These are phyloP conservation scores for Polyporus arcularius DNA, from an alignment of 768 basidiomycete species.

Conservation along the genomic window DNA sequence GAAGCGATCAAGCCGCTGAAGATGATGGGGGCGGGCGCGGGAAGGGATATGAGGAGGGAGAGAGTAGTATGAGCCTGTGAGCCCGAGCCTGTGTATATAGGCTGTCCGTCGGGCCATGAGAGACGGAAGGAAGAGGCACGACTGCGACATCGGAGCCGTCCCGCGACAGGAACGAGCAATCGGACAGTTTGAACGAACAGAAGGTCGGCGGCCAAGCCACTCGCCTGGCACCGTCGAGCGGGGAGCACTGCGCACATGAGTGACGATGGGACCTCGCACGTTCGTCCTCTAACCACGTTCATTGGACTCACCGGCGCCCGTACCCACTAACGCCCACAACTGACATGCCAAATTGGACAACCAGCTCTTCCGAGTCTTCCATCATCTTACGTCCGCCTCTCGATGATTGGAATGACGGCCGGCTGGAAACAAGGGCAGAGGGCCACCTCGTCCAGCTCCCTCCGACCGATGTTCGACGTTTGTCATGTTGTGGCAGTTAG, in stretches of 20 bases:
- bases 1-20: too few species aligned
- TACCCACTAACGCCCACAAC: not conserved
- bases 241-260: not conserved
- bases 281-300: conserved; percentile 10
- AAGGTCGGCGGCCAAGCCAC: not conserved
- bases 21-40: not conserved
- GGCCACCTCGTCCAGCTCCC: not conserved
- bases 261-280: conserved; percentile 10
- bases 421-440: too few species aligned
- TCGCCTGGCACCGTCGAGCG: not conserved
- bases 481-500: too few species aligned
- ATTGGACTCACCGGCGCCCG: conserved; percentile 16
- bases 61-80: not conserved
- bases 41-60: not conserved
- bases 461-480: too few species aligned
- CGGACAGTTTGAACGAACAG: not conserved
- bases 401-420: too few species aligned
- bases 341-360: too few species aligned
- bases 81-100: too few species aligned
- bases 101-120: too few species aligned
- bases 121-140: too few species aligned
- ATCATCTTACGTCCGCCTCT: not conserved
- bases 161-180: not conserved
- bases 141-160: not conserved
- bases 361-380: not conserved